A percentile compares a stretch with the other conserved stretches of the same genome.
Conservation (phyloP, 2,329 filamentous ascomycete genomes). For the Fusarium nematophilum region DNA sequence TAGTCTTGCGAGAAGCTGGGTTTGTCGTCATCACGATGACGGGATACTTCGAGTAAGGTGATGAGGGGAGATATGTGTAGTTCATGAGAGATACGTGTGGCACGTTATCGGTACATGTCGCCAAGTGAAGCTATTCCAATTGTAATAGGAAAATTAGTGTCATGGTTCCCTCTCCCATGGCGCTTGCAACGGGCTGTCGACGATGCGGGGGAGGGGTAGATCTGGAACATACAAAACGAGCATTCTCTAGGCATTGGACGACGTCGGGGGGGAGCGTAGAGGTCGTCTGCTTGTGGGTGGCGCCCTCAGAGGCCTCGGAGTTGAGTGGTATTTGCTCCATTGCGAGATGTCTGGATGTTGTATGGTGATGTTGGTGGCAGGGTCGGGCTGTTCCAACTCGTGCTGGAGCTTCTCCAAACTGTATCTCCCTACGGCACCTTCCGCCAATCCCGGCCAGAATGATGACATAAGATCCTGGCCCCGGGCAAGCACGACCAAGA, state of each 20-base stretch:
- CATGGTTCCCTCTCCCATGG: constrained; percentile 1
- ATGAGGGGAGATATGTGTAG: constrained; percentile 93
- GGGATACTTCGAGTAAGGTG: constrained; percentile 75
- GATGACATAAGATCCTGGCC: constrained; percentile 25
- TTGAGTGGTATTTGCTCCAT: constrained; percentile 78
- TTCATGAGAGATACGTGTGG: constrained; percentile 98
- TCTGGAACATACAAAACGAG: constrained; percentile 79
- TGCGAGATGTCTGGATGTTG: constrained; percentile 15
- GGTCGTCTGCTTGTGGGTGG: constrained; percentile 77
- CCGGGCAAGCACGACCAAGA: neutral
- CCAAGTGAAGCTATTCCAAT: constrained; percentile 82
- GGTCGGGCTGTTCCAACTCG: constrained; percentile 5
- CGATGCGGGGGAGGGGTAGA: constrained; percentile 26
- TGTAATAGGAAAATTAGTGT: constrained; percentile 9
- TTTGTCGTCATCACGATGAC: constrained; percentile 96
- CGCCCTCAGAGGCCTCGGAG: constrained; percentile 79
- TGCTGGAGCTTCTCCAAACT: constrained; percentile 21
- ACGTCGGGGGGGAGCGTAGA: constrained; percentile 84
- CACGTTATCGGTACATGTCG: constrained; percentile 84
- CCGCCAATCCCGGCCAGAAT: constrained; percentile 30
- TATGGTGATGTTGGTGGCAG: constrained; percentile 19
- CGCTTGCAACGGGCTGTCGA: constrained; percentile 16
- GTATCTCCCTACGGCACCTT: constrained; percentile 24
- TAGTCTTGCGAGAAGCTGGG: constrained; percentile 79
- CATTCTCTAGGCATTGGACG: constrained; percentile 90